Percentiles rank a stretch among this genome's conserved stretches.
phyloP scores from a whole-genome alignment of 306 rosid species.

The Cercis canadensis region DNA sequence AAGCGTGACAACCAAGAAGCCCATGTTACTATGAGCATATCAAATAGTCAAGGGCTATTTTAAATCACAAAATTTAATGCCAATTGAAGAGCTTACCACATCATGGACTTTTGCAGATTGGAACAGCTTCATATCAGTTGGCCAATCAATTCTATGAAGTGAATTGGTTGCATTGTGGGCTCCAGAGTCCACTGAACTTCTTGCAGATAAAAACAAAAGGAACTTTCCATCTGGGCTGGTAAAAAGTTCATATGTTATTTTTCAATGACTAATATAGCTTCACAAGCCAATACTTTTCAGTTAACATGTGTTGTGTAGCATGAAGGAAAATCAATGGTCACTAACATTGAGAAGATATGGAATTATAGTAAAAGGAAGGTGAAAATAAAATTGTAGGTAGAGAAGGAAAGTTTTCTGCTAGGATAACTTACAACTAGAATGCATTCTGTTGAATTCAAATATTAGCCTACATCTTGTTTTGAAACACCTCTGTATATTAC shows the following conservation, averaged over 20 bases:
- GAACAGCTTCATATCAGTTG: conserved; percentile 48
- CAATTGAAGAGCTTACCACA: conserved; percentile 56
- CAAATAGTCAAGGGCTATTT: neutral
- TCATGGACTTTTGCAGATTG: conserved; percentile 59
- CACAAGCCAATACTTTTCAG: neutral
- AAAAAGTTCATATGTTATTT: conserved; percentile 31
- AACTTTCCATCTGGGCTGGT: conserved; percentile 82
- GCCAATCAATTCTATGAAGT: conserved; percentile 89
- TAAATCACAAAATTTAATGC: conserved; percentile 13
- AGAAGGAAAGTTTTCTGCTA: neutral
- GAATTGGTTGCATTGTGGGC: conserved; percentile 83
- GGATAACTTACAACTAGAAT: neutral
- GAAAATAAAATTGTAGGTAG: neutral
- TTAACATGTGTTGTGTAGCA: conserved; percentile 7
- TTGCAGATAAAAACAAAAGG: conserved; percentile 79
- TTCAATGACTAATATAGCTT: conserved; percentile 8
- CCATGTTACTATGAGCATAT: neutral
- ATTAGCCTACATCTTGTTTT: no score
- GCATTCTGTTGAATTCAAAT: no score
- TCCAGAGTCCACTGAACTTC: conserved; percentile 80
- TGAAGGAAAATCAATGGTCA: neutral
- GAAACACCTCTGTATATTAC: no score
- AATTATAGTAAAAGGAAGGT: conserved; percentile 1
- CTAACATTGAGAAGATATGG: neutral
- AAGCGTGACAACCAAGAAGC: neutral